phyloP scores from a whole-genome alignment of 805 yeast species.

The Wickerhamiella hasegawae region DNA sequence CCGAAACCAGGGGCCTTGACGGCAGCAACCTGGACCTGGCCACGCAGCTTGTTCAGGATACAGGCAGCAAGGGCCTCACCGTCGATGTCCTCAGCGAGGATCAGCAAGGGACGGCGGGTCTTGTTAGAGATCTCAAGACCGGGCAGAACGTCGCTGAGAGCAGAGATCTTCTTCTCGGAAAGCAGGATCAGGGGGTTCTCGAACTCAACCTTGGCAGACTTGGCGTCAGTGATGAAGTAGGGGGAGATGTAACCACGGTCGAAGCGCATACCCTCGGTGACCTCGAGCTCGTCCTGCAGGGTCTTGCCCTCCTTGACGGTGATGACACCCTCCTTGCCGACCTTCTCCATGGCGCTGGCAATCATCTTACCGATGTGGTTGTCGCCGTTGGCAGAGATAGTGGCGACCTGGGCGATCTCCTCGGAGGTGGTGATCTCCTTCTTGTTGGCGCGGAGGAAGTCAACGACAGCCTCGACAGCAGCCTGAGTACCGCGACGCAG shows the following conservation, averaged over 20 bases:
- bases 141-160: slow-evolving; percentile 83
- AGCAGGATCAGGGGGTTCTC: slow-evolving; percentile 82
- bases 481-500: slow-evolving; percentile 94
- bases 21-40: slow-evolving; percentile 94
- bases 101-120: slow-evolving; percentile 79
- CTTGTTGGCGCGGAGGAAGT: slow-evolving; percentile 68
- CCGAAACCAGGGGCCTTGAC: slow-evolving; percentile 99
- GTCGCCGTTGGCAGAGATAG: slow-evolving; percentile 96
- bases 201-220: slow-evolving; percentile 82
- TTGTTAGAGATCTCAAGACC: slow-evolving; percentile 87
- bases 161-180: slow-evolving; percentile 82
- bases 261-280: slow-evolving; percentile 96
- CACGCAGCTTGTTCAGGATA: slow-evolving; percentile 90
- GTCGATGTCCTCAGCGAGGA: slow-evolving; percentile 89
- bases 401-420: slow-evolving; percentile 96
- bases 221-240: slow-evolving; percentile 87
- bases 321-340: slow-evolving; percentile 97
- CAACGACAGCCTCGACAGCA: slow-evolving; percentile 86
- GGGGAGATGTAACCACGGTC: slow-evolving; percentile 97
- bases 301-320: slow-evolving; percentile 97
- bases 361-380: slow-evolving; percentile 76
- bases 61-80: slow-evolving; percentile 99
- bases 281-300: slow-evolving; percentile 88
- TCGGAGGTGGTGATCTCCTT: slow-evolving; percentile 86
- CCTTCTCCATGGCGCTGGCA: slow-evolving; percentile 96